phyloP scores from a whole-genome alignment of 495 filamentous ascomycete species.

The Penicillium angulare region DNA sequence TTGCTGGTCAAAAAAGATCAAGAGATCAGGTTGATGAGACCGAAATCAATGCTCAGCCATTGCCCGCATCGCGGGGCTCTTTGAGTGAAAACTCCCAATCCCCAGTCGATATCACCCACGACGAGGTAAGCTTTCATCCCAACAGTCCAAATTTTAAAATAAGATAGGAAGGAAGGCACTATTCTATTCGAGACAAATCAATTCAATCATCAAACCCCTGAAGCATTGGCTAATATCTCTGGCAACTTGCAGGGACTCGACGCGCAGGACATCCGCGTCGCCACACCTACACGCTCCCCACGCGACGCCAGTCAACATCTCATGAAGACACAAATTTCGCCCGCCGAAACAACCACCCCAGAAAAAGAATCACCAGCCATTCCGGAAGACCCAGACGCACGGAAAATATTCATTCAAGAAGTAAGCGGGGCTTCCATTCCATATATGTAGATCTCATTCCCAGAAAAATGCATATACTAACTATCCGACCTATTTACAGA shows the following conservation, averaged over 20 bases:
- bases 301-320: conserved; percentile 18
- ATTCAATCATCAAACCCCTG: too few species aligned
- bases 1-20: conserved; percentile 44
- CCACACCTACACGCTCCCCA: conserved; percentile 17
- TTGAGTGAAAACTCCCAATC: conserved; percentile 8
- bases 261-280: conserved; percentile 18
- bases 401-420: conserved; percentile 46
- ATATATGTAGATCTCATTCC: too few species aligned
- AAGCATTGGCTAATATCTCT: conserved; percentile 12
- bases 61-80: conserved; percentile 12
- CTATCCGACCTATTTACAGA: conserved; percentile 25
- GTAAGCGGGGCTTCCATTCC: conserved; percentile 22
- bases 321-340: conserved; percentile 9
- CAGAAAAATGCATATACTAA: conserved; percentile 1
- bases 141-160: too few species aligned
- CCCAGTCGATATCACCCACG: conserved; percentile 10
- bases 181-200: too few species aligned
- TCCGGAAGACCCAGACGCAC: conserved; percentile 36
- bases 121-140: conserved; percentile 27
- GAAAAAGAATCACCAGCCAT: conserved; percentile 19
- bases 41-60: conserved; percentile 14
- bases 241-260: conserved; percentile 16
- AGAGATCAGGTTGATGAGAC: conserved; percentile 38
- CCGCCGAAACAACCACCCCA: conserved; percentile 7
- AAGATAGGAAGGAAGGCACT: too few species aligned